These are phyloP conservation scores for Cucumis melo DNA, from an alignment of 306 rosid species.

Conservation along the genomic window DNA sequence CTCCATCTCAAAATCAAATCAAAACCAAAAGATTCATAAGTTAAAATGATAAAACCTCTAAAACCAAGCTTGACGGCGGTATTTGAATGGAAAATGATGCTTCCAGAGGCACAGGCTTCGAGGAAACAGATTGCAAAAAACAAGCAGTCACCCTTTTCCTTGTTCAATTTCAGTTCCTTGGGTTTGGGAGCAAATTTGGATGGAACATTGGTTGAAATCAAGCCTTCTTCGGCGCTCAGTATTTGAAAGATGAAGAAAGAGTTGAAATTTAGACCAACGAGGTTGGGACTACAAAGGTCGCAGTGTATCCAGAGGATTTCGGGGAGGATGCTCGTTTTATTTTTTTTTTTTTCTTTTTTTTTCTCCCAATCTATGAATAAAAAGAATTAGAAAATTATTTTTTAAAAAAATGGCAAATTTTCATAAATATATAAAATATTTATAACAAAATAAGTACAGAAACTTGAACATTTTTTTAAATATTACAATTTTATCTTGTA, in stretches of 20 bases:
- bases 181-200: neutral
- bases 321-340: neutral
- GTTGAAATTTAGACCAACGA: neutral
- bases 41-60: neutral
- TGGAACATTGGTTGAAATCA: neutral
- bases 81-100: neutral
- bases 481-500: no score
- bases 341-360: neutral
- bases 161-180: neutral
- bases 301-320: neutral
- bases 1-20: conserved; percentile 38
- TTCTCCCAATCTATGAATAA: no score
- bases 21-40: neutral
- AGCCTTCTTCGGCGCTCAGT: neutral
- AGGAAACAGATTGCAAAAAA: neutral
- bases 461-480: no score
- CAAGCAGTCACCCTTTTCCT: neutral
- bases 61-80: neutral
- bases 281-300: neutral
- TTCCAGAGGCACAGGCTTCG: neutral
- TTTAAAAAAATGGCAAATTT: no score
- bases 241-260: neutral
- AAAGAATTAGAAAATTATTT: no score
- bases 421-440: no score
- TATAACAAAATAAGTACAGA: no score